Evolutionary conservation across 371 early-diverging fungal species (phyloP).

Genomic region (Mucor irregularis): DNA sequence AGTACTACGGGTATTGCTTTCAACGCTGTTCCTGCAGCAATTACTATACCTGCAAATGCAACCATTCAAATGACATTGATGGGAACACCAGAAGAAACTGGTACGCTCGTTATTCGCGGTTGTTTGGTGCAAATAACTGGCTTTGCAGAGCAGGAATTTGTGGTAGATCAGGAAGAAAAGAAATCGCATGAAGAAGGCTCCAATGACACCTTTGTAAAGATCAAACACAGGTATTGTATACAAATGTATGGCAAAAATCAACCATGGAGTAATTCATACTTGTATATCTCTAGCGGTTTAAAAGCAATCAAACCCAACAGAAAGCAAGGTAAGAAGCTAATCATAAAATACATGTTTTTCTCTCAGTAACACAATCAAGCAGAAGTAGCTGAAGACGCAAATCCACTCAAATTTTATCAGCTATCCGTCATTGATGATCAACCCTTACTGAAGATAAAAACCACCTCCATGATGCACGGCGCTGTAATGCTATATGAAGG

Average conservation of each 20-base stretch:
- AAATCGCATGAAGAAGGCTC: background rate
- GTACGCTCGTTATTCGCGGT: constrained; percentile 66
- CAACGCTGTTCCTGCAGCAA: constrained; percentile 54
- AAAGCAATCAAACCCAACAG: constrained; percentile 28
- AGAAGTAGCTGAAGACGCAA: background rate
- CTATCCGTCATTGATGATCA: constrained; percentile 68
- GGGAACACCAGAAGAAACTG: constrained; percentile 64
- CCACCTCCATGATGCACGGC: constrained; percentile 59
- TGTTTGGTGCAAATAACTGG: constrained; percentile 70
- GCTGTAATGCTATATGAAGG: constrained; percentile 84
- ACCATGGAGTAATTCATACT: background rate
- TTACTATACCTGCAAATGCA: constrained; percentile 69
- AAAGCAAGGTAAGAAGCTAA: constrained; percentile 16
- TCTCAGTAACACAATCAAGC: background rate
- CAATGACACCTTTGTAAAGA: constrained; percentile 8
- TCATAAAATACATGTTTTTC: background rate
- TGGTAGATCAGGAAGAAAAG: constrained; percentile 44
- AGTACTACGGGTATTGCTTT: constrained; percentile 69
- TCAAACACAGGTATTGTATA: constrained; percentile 33
- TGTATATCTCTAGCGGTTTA: constrained; percentile 21
- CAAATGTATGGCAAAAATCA: background rate
- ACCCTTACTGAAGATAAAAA: constrained; percentile 65
- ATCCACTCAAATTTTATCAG: constrained; percentile 38
- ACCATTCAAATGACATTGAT: constrained; percentile 58
- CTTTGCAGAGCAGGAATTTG: constrained; percentile 71